phyloP scores from a whole-genome alignment of 1,139 yeast genomes.

The Diutina pseudorugosa region DNA sequence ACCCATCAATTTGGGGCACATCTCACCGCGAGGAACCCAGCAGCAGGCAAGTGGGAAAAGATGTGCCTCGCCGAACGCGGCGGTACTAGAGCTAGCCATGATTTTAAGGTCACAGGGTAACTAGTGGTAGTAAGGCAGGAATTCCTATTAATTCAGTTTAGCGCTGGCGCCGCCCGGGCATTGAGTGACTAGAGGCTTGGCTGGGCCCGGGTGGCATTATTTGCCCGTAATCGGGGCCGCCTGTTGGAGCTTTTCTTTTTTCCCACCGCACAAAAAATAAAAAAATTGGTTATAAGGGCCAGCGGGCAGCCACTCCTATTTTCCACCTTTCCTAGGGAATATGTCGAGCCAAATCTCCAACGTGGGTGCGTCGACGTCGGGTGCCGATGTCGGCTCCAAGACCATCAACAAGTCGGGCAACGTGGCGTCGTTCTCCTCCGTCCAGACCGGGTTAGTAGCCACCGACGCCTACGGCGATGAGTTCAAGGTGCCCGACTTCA shows the following conservation, averaged over 20 bases:
- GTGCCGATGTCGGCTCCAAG: not conserved
- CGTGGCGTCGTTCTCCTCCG: constrained; percentile 17
- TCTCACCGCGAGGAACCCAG: not conserved
- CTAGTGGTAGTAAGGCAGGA: too few species aligned
- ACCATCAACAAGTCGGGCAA: constrained; percentile 21
- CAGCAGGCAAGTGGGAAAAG: not conserved
- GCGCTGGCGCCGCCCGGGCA: too few species aligned
- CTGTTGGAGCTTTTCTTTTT: not conserved
- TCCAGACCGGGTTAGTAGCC: constrained; percentile 16
- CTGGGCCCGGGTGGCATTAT: not conserved
- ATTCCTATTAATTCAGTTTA: too few species aligned
- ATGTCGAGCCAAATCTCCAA: not conserved
- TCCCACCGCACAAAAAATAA: not conserved
- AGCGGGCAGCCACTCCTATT: not conserved
- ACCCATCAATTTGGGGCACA: not conserved
- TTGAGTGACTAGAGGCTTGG: too few species aligned
- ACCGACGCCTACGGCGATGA: constrained; percentile 43
- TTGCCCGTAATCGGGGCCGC: not conserved
- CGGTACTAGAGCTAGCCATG: too few species aligned
- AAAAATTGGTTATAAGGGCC: not conserved
- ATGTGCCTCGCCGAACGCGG: not conserved
- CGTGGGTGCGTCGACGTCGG: not conserved
- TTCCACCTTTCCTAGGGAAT: not conserved
- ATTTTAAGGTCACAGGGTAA: too few species aligned
- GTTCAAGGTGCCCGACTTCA: constrained; percentile 49